Evolutionary conservation across 1,139 yeast species (phyloP), one percentile per base, ranked within the genome.

Genomic region (Magnusiomyces magnusii): DNA sequence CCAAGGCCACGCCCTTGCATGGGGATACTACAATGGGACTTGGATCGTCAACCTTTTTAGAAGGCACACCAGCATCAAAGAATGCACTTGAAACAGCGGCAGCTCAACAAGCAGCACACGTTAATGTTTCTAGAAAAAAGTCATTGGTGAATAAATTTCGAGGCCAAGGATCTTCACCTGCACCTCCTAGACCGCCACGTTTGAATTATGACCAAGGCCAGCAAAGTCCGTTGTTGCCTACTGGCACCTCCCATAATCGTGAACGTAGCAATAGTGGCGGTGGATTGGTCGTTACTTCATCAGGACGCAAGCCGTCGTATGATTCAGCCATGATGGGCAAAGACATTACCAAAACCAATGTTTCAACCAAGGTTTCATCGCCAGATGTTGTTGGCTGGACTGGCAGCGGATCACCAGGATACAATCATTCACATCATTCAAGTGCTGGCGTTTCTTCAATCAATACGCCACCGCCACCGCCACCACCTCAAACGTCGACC

Each of bases 21-120:
- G 99, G 98, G 21, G 82, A 82, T 54, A 78, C 86, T 1, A 87
- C 97, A 0, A 80, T 86, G 59, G 99, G 99, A 1, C 79, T 93
- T 56, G 99, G 99, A 2, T 82, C 95, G 1, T 66, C 96, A 1
- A 93, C 99, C 0, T 93, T 93, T 71, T 73, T 93, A 64, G 98
- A 93, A 71, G 99, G 99, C 44, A 95, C 98, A 0, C 98, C 98
- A 21, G 99, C 97, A 2, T 85, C 96, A 34, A 75, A 76, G 21
- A 75, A 73, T 5, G 79, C 82, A n/a, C 73, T 75, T 39, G 68
- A 67, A 54, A 75, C 76, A 57, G 77, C 76, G 28, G 68, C 72
- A 10, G 66, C 66, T 53, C 63, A 64, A 19, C 61, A 66, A 34
- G 60, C 60, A 62, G 68, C 57, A 55, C 71, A 58, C 24, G 60